These are phyloP conservation scores for Musa balbisiana DNA, from an alignment of 202 grass and related monocot species.

Conservation along the genomic window DNA sequence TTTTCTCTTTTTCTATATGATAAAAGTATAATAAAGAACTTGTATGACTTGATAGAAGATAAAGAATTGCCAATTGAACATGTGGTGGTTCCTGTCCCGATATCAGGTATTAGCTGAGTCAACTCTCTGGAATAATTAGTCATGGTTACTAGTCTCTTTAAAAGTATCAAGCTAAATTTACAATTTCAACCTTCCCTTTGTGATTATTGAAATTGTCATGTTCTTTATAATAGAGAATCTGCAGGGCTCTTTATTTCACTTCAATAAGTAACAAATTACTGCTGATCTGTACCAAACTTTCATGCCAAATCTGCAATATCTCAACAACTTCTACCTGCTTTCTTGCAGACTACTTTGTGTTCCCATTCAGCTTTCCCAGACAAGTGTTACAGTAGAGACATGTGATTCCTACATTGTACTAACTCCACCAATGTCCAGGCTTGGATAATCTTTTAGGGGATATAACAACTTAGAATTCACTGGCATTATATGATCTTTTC, in stretches of 20 bases:
- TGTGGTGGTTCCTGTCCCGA: no score
- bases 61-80: not conserved
- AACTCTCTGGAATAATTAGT: no score
- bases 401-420: not conserved
- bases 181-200: not conserved
- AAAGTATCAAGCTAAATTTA: not conserved
- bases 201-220: not conserved
- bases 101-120: no score
- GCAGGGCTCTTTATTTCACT: not conserved
- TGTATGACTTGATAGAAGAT: no score
- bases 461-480: not conserved
- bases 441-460: not conserved
- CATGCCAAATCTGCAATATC: not conserved
- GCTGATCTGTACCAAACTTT: not conserved
- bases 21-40: no score
- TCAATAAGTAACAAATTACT: not conserved
- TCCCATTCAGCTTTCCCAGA: not conserved
- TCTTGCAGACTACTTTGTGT: not conserved
- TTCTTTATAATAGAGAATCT: not conserved
- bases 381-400: not conserved
- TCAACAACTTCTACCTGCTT: slow-evolving; percentile 10
- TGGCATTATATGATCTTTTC: not conserved
- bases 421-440: not conserved
- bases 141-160: no score
- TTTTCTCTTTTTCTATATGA: no score